These are phyloP conservation scores for Boeremia lycopersici DNA, from an alignment of 2,329 filamentous ascomycete genomes.

Conservation along the genomic window DNA sequence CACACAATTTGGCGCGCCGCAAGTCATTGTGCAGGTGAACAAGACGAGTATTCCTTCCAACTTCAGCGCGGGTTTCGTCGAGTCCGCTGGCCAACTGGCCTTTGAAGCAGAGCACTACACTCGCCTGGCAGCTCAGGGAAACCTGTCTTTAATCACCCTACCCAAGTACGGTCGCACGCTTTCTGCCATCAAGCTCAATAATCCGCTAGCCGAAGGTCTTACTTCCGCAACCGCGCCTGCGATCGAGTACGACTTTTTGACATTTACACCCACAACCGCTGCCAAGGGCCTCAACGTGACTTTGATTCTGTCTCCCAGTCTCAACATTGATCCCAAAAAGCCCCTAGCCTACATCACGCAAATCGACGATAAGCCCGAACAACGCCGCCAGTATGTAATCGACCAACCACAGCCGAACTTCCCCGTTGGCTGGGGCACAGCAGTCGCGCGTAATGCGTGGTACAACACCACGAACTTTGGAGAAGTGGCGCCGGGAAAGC, in stretches of 20 bases:
- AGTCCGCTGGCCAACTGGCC: conserved; percentile 41
- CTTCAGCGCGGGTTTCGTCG: conserved; percentile 45
- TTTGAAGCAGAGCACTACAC: conserved; percentile 50
- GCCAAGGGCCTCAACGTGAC: conserved; percentile 46
- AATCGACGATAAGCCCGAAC: conserved; percentile 50
- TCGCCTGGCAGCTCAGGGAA: conserved; percentile 30
- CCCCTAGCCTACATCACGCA: conserved; percentile 59
- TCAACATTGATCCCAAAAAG: conserved; percentile 59
- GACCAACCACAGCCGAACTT: conserved; percentile 49
- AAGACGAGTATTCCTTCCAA: conserved; percentile 40
- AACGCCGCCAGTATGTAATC: conserved; percentile 52
- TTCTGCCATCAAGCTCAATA: conserved; percentile 42
- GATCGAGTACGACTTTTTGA: conserved; percentile 48
- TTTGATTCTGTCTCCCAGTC: conserved; percentile 51
- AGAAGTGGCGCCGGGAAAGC: conserved; percentile 43
- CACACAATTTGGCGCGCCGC: conserved; percentile 40
- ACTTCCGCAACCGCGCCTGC: conserved; percentile 34
- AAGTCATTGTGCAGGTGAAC: conserved; percentile 42
- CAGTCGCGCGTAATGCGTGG: conserved; percentile 60
- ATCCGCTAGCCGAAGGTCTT: conserved; percentile 35
- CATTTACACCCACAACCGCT: conserved; percentile 41
- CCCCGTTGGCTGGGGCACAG: conserved; percentile 57
- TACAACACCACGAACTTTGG: conserved; percentile 51
- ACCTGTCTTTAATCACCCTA: conserved; percentile 38
- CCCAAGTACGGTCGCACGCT: conserved; percentile 46